Conservation (phyloP, 2,329 filamentous ascomycete species). For the Aureobasidium pullulans region DNA sequence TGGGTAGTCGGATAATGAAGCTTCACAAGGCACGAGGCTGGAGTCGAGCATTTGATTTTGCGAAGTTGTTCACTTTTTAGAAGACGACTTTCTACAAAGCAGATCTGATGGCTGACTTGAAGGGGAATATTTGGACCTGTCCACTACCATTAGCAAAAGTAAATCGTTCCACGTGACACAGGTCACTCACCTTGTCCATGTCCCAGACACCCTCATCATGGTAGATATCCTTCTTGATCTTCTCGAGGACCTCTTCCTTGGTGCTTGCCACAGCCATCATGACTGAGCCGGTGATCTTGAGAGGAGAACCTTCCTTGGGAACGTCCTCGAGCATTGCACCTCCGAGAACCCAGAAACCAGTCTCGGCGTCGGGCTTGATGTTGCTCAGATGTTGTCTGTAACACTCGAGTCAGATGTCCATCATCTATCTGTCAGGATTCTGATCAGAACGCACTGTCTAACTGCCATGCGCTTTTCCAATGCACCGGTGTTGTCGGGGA, state of each 20-base stretch:
- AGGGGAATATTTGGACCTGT: conserved; percentile 39
- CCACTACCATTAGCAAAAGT: not conserved
- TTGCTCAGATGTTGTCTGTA: conserved; percentile 48
- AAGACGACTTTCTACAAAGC: not conserved
- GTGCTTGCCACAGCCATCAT: conserved; percentile 60
- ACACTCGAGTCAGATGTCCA: not conserved
- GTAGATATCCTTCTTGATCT: conserved; percentile 68
- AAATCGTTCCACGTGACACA: not conserved
- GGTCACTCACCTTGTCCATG: conserved; percentile 33
- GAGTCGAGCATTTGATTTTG: no score
- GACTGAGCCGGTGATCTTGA: conserved; percentile 67
- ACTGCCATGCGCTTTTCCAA: conserved; percentile 38
- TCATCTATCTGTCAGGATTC: conserved; percentile 18
- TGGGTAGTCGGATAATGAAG: no score
- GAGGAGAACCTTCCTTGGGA: conserved; percentile 54
- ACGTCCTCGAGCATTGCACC: conserved; percentile 62
- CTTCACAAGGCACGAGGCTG: no score
- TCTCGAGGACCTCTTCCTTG: conserved; percentile 60
- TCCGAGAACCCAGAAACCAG: conserved; percentile 57
- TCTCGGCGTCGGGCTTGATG: conserved; percentile 45
- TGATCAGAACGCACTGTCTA: conserved; percentile 30
- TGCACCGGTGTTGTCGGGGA: conserved; percentile 37
- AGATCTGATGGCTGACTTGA: conserved; percentile 38
- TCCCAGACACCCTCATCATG: conserved; percentile 70
- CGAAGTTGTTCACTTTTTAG: no score